phyloP scores from a whole-genome alignment of 2,329 filamentous ascomycete genomes.

The Coniochaeta ligniaria region DNA sequence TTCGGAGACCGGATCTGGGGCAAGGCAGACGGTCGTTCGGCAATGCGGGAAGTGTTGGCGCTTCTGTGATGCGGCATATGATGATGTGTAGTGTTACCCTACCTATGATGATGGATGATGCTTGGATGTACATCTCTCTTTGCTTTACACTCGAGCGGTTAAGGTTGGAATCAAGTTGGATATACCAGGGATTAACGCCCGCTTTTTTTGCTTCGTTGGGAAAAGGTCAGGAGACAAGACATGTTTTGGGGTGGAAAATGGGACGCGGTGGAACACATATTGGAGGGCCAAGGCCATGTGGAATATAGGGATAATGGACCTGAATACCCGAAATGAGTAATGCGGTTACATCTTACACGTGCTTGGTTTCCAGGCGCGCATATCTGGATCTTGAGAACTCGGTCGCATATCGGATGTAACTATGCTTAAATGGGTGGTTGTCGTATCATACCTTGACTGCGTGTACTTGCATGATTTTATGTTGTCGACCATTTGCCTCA shows the following conservation, averaged over 20 bases:
- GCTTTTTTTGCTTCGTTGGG: not conserved
- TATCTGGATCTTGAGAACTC: not conserved
- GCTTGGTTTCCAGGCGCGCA: not conserved
- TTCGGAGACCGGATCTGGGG: slow-evolving; percentile 1
- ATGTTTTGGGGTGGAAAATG: not conserved
- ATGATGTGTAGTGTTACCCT: not conserved
- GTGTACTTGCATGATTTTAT: not conserved
- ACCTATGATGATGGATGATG: slow-evolving; percentile 1
- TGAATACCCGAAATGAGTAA: slow-evolving; percentile 7
- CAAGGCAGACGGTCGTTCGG: not conserved
- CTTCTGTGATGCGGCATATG: not conserved
- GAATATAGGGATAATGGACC: not conserved
- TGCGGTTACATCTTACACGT: not conserved
- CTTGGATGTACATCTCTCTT: not conserved
- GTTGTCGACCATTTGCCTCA: too few species aligned
- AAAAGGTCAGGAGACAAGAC: not conserved
- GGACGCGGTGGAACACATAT: not conserved
- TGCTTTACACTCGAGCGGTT: not conserved
- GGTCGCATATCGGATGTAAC: not conserved
- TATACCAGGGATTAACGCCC: slow-evolving; percentile 1
- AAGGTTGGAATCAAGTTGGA: not conserved
- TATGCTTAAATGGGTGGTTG: not conserved
- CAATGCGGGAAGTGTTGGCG: not conserved
- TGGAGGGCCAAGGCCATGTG: not conserved
- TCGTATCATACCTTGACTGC: not conserved